Percentiles rank a stretch among this genome's conserved stretches.
These are phyloP conservation scores for Oxytropis ochrocephala DNA, from an alignment of 306 rosid species.

Conservation along the genomic window DNA sequence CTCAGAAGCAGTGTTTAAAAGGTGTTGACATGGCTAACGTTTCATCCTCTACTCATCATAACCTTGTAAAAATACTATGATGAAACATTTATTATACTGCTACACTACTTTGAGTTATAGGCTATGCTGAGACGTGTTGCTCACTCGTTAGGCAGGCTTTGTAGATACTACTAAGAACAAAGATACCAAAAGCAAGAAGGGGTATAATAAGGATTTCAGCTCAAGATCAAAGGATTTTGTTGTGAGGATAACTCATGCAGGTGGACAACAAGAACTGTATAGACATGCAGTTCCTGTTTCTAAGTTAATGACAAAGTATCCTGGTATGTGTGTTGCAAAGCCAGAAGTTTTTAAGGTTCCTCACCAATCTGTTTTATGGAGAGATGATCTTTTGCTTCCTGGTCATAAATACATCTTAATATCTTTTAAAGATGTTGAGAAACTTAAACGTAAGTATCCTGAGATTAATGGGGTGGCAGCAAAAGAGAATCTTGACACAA, in stretches of 20 bases:
- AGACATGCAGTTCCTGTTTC: conserved; percentile 44
- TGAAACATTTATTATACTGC: conserved; percentile 29
- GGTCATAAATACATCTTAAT: conserved; percentile 62
- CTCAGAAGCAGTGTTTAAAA: conserved; percentile 26
- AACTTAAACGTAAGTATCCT: conserved; percentile 38
- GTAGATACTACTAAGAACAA: conserved; percentile 5
- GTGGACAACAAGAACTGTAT: conserved; percentile 53
- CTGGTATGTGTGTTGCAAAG: conserved; percentile 53
- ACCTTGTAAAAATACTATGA: conserved; percentile 12
- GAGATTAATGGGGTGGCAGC: conserved; percentile 4
- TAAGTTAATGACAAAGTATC: conserved; percentile 50
- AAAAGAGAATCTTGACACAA: conserved; percentile 12
- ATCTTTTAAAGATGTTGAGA: conserved; percentile 37
- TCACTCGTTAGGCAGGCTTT: conserved; percentile 40
- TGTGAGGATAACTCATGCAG: conserved; percentile 61
- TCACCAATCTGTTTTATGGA: conserved; percentile 42
- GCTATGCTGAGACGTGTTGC: conserved; percentile 53
- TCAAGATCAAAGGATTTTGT: conserved; percentile 25
- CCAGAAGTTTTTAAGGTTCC: conserved; percentile 69
- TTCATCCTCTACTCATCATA: conserved; percentile 24
- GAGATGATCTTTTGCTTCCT: conserved; percentile 43
- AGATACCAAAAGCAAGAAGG: conserved; percentile 16
- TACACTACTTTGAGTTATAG: neutral
- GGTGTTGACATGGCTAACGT: neutral
- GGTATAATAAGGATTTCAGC: conserved; percentile 9